These are phyloP conservation scores for Volvox africanus DNA, from an alignment of 139 green algal species.

Conservation along the genomic window DNA sequence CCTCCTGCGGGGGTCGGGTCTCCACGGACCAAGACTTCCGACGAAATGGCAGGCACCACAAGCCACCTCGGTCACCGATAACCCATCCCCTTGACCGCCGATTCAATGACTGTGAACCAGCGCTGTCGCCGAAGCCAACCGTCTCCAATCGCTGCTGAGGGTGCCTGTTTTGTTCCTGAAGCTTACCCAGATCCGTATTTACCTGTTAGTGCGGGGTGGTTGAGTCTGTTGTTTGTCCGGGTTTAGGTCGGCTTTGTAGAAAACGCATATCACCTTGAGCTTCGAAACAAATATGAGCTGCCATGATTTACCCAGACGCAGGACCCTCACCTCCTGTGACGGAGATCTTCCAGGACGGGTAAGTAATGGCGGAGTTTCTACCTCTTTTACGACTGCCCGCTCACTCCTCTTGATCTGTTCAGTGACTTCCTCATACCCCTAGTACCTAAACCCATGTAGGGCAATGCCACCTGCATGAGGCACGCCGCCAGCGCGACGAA, in stretches of 20 bases:
- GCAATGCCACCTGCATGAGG: constrained; percentile 58
- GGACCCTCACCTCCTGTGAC: no score
- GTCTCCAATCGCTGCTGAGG: background rate
- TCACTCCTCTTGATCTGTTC: no score
- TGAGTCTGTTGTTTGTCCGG: no score
- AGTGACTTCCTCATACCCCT: no score
- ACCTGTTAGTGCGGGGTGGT: background rate
- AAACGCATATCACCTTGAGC: no score
- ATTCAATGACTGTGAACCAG: background rate
- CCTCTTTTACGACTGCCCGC: no score
- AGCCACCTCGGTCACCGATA: background rate
- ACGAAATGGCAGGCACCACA: background rate
- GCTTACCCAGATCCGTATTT: background rate
- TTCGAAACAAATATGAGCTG: no score
- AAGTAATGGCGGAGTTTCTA: no score
- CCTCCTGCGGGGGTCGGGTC: background rate
- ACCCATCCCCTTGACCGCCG: background rate
- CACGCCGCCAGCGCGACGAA: constrained; percentile 58
- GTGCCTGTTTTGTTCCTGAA: background rate
- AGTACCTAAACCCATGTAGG: no score
- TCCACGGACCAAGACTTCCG: background rate
- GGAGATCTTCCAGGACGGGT: no score
- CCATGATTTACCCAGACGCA: no score
- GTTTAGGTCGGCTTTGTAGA: no score
- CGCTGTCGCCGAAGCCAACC: background rate